Percentiles rank a stretch among this genome's conserved stretches.
Conservation (phyloP, 2,329 filamentous ascomycete genomes). For the Diplodia corticola region DNA sequence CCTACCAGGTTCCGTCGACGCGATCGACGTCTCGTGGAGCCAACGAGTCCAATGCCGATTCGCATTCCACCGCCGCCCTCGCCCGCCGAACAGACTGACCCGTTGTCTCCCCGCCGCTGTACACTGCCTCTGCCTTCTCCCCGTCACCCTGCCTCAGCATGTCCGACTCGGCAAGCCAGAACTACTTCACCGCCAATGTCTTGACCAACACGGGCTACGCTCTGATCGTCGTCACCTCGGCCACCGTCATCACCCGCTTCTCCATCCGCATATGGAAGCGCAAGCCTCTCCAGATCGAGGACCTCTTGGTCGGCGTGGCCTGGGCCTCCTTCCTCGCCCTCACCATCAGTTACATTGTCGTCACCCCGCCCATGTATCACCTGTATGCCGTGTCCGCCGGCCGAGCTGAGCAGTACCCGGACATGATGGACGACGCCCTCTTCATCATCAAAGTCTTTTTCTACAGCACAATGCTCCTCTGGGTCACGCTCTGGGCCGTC, state of each 20-base stretch:
- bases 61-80: neutral
- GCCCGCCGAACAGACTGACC: neutral
- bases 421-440: slow-evolving; percentile 34
- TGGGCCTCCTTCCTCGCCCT: slow-evolving; percentile 34
- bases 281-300: slow-evolving; percentile 25
- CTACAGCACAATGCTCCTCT: slow-evolving; percentile 41
- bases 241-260: slow-evolving; percentile 25
- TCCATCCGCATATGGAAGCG: slow-evolving; percentile 6
- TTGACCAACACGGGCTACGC: slow-evolving; percentile 27
- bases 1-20: neutral
- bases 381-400: slow-evolving; percentile 32
- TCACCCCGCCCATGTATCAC: slow-evolving; percentile 38
- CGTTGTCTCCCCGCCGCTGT: neutral
- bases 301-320: slow-evolving; percentile 32
- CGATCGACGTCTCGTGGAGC: slow-evolving; percentile 1
- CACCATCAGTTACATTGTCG: slow-evolving; percentile 37
- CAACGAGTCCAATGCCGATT: neutral
- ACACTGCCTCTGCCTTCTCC: neutral
- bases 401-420: slow-evolving; percentile 30
- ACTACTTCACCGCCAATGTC: slow-evolving; percentile 27
- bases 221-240: slow-evolving; percentile 28
- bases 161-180: slow-evolving; percentile 23
- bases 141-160: slow-evolving; percentile 20
- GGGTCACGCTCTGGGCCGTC: slow-evolving; percentile 43
- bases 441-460: slow-evolving; percentile 43